phyloP scores from a whole-genome alignment of 108 stramenopile species.

The Cyclostephanos tholiformis region DNA sequence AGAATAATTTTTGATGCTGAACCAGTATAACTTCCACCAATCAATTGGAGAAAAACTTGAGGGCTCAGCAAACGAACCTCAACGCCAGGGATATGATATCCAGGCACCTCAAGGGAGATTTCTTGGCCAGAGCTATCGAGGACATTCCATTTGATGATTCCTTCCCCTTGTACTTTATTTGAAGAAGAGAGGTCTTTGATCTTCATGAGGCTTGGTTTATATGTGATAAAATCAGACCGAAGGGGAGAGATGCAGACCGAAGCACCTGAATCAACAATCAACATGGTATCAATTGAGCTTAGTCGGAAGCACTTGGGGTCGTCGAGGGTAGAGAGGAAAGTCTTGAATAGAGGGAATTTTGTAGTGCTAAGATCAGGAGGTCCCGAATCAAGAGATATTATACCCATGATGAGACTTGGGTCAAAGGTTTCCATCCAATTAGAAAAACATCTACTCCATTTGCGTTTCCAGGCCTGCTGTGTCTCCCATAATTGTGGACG shows the following conservation, averaged over 20 bases:
- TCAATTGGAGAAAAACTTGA: slow-evolving; percentile 3
- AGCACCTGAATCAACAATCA: slow-evolving; percentile 39
- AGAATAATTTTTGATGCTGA: not conserved
- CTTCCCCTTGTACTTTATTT: slow-evolving; percentile 32
- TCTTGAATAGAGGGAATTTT: too few species aligned
- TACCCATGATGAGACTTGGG: too few species aligned
- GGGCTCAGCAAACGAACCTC: slow-evolving; percentile 24
- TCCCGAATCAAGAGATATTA: too few species aligned
- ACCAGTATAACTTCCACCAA: not conserved
- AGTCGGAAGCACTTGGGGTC: too few species aligned
- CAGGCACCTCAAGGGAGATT: slow-evolving; percentile 3
- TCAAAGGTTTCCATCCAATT: too few species aligned
- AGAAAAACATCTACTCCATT: too few species aligned
- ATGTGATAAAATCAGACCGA: slow-evolving; percentile 21
- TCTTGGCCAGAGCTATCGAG: not conserved
- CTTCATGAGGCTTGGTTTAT: slow-evolving; percentile 3
- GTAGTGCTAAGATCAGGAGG: too few species aligned
- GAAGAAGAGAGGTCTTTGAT: slow-evolving; percentile 20
- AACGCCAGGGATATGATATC: slow-evolving; percentile 19
- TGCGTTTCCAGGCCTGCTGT: too few species aligned
- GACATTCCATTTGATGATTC: slow-evolving; percentile 15
- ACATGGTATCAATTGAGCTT: slow-evolving; percentile 1
- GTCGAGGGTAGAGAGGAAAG: too few species aligned
- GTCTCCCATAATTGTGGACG: too few species aligned
- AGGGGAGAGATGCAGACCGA: slow-evolving; percentile 29